phyloP scores from a whole-genome alignment of 2,329 filamentous ascomycete species.

The Cercospora sp. region DNA sequence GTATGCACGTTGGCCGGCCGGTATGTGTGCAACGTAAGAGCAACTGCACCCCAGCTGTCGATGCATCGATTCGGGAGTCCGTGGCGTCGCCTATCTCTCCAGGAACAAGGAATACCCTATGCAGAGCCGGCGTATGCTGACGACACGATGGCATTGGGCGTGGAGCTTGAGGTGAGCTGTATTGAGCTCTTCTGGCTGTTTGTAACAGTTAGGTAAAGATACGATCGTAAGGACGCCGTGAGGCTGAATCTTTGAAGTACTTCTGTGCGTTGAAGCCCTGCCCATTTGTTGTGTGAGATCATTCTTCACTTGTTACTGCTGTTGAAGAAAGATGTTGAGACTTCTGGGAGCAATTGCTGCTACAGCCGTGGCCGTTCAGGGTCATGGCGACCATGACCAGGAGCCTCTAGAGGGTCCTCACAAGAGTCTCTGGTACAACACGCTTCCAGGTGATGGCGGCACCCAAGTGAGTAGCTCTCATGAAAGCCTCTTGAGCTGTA shows the following conservation, averaged over 20 bases:
- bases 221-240: constrained; percentile 9
- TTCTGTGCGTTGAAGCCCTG: neutral
- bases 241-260: neutral
- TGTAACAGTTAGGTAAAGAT: constrained; percentile 23
- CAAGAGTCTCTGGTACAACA: constrained; percentile 78
- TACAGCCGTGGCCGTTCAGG: constrained; percentile 54
- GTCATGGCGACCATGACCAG: constrained; percentile 57
- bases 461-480: constrained; percentile 61
- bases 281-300: neutral
- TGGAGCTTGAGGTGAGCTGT: constrained; percentile 20
- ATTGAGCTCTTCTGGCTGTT: constrained; percentile 12
- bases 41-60: constrained; percentile 10
- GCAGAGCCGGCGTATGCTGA: constrained; percentile 12
- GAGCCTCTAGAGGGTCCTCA: constrained; percentile 69
- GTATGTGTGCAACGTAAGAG: constrained; percentile 22
- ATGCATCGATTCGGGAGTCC: neutral
- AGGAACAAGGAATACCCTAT: constrained; percentile 24
- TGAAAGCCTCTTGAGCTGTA: neutral
- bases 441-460: constrained; percentile 77
- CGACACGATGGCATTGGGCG: constrained; percentile 18
- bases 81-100: constrained; percentile 28
- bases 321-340: constrained; percentile 27
- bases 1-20: constrained; percentile 14
- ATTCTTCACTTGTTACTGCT: neutral
- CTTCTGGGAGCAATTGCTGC: constrained; percentile 27